Evolutionary conservation across 768 basidiomycete species (phyloP), one percentile per base, ranked within the genome.

Genomic region (Cystobasidium onofrii): DNA sequence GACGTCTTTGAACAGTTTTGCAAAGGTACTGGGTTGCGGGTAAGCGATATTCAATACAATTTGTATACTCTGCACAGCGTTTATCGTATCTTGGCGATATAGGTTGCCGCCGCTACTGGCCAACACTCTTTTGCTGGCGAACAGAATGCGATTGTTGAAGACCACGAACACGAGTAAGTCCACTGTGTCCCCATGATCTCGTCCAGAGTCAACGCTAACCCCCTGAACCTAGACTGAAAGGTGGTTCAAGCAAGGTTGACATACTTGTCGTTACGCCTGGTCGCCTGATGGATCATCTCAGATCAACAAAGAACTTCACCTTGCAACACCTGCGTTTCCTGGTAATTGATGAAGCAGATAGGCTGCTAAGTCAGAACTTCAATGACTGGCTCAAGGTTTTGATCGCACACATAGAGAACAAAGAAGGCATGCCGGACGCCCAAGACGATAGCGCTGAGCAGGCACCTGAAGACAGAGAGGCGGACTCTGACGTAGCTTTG

Each of bases 261-360:
- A 88, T 99, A 70, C 83, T 99, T 60, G 90, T 99, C 73, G 96
- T 92, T 75, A 99, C 96, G 0, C 96, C 96, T 0, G 96, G 96
- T 36, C 85, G 96, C 57, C 81, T 99, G 60, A 96, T 97, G 34
- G 96, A 99, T 79, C 96, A 98, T 80, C 82, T 99, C 43, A 87
- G 87, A 63, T 88, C 87, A 29, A 97, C 96, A 0, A 87, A 86
- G 0, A 92, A 92, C 76, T 96, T 97, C 80, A 89, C 91, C 0
- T 82, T 98, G 34, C 93, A 96, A 78, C 93, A 98, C 81, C 85
- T 99, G 7, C 88, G 94, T n/a, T 98, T 92, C 81, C 83, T 98
- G 92, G 88, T 98, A 33, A 91, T 99, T 71, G 96, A 99, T 80
- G 96, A 99, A 82, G 96, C 96, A 0, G 96, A 99, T 80, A 87